These are phyloP conservation scores for Cucumis sativus DNA, from an alignment of 306 rosid species.

Conservation along the genomic window Cucumber_9930_V3 NC_026657.2:38712001-38712500, in stretches of 20 bases:
- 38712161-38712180: background rate
- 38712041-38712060: conserved; percentile 51
- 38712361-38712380: background rate
- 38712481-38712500: background rate
- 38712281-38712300: background rate
- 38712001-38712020: conserved; percentile 71
- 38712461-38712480: background rate
- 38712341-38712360: background rate
- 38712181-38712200: background rate
- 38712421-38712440: background rate
- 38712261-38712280: background rate
- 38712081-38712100: conserved; percentile 15
- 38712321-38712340: background rate
- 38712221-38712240: too few relatives aligned
- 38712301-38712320: background rate
- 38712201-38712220: background rate
- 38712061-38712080: conserved; percentile 85
- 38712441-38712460: background rate
- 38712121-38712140: background rate
- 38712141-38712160: background rate
- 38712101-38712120: background rate
- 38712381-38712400: background rate
- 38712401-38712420: too few relatives aligned
- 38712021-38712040: conserved; percentile 74
- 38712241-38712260: background rate